These are phyloP conservation scores for Dipteronia dyeriana DNA, from an alignment of 345 rosid species.

Conservation along the genomic window DNA sequence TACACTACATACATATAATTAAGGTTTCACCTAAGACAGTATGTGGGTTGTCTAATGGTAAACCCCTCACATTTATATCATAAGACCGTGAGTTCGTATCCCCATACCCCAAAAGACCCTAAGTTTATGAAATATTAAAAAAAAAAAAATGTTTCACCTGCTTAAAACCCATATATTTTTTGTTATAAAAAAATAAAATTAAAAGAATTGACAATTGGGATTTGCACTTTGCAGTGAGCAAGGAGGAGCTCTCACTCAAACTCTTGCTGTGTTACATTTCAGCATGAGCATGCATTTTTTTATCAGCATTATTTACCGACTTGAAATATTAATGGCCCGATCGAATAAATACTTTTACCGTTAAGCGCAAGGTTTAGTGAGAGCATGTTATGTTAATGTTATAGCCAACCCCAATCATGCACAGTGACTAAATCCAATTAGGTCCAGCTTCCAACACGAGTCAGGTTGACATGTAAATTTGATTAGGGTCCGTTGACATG, in stretches of 20 bases:
- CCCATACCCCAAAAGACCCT: accelerated
- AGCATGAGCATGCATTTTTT: neutral
- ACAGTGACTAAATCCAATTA: neutral
- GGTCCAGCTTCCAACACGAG: neutral
- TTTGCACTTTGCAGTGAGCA: neutral
- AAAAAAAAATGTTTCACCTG: no score
- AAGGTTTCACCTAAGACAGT: no score
- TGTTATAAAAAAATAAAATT: neutral
- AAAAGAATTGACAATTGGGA: neutral
- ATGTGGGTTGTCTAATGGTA: no score
- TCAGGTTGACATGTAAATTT: slow-evolving; percentile 17
- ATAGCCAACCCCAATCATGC: neutral
- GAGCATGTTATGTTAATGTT: neutral
- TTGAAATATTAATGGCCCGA: no score
- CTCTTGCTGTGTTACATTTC: neutral
- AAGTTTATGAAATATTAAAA: no score
- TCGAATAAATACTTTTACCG: no score
- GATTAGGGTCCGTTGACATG: slow-evolving; percentile 25
- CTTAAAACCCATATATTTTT: no score
- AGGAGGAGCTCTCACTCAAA: no score
- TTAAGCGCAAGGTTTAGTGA: neutral
- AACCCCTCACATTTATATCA: no score
- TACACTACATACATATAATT: no score
- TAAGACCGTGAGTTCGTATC: no score
- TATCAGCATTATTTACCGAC: no score